Conservation (phyloP, 139 green algal species). For the Zygnema circumcarinatum region DNA sequence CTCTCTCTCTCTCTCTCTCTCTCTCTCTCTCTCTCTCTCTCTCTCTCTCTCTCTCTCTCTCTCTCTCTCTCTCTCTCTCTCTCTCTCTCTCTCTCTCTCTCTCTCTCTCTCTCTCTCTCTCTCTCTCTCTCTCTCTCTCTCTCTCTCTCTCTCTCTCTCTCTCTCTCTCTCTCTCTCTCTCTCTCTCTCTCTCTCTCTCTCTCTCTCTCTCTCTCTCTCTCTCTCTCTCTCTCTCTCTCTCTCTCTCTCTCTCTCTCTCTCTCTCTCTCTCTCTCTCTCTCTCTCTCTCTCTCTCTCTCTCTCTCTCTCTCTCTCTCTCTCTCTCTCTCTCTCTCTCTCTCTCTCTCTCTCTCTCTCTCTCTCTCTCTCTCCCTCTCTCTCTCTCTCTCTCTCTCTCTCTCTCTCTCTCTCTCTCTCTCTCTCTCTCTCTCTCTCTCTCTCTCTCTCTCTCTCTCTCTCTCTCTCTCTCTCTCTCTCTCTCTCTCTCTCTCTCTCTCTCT, state of each 20-base stretch:
- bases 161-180: neutral
- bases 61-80: neutral
- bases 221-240: neutral
- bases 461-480: neutral
- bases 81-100: neutral
- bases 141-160: neutral
- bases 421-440: neutral
- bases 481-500: neutral
- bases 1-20: neutral
- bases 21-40: neutral
- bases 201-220: constrained; percentile 17
- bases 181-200: neutral
- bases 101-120: neutral
- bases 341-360: neutral
- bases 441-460: neutral
- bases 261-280: neutral
- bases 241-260: neutral
- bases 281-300: neutral
- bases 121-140: neutral
- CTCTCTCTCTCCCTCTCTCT: neutral
- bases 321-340: neutral
- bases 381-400: neutral
- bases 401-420: neutral
- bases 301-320: neutral
- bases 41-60: neutral